Conservation (phyloP, 306 rosid species). For the Lathyrus aphaca region DNA sequence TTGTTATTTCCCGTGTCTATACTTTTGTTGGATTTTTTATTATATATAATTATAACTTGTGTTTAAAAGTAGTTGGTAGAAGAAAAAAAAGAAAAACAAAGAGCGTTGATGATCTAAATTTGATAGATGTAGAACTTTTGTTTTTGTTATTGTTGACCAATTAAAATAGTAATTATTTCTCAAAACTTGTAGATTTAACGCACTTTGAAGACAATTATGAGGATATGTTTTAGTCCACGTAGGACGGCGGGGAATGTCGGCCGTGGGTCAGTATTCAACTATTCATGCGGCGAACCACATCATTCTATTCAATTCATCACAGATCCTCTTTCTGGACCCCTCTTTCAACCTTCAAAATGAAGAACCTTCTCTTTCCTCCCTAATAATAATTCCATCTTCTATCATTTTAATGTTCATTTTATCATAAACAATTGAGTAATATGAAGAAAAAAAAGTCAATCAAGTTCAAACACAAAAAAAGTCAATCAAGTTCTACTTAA, state of each 20-base stretch:
- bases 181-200: neutral
- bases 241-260: conserved; percentile 78
- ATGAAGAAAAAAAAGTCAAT: neutral
- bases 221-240: conserved; percentile 58
- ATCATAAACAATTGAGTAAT: neutral
- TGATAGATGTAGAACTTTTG: too few relatives aligned
- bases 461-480: too few relatives aligned
- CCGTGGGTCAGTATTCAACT: conserved; percentile 60
- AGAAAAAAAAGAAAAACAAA: too few relatives aligned
- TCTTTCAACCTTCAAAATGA: neutral
- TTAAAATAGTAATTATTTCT: too few relatives aligned
- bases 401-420: neutral
- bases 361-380: neutral
- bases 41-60: too few relatives aligned
- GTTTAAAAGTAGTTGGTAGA: too few relatives aligned
- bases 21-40: too few relatives aligned
- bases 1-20: too few relatives aligned
- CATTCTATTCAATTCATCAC: conserved; percentile 44
- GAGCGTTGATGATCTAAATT: too few relatives aligned
- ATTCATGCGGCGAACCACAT: conserved; percentile 75
- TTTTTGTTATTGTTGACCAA: too few relatives aligned
- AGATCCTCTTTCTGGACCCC: conserved; percentile 45
- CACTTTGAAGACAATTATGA: conserved; percentile 15
- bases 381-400: neutral
- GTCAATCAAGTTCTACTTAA: too few relatives aligned